Base-by-base conservation (phyloP, 495 filamentous ascomycete species). In the Penicillium ucsense region DNA sequence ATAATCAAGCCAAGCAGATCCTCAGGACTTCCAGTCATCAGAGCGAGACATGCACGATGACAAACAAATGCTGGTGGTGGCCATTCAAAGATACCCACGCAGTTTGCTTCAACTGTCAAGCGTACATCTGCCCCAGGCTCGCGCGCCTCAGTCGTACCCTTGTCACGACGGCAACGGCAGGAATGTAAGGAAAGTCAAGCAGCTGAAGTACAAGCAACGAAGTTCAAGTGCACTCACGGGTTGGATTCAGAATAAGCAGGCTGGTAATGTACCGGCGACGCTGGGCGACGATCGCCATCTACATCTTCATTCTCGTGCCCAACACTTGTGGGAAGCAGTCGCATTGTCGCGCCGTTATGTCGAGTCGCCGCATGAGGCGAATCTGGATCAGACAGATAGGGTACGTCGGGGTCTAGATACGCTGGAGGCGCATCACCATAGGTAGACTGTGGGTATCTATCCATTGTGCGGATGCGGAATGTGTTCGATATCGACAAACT, bases 271-370 rank as follows among this genome's bases (percentile, higher is more conserved):
- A 45, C 56, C 20, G 51, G 53, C 20, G 56, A 58, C 10, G 49
- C 30, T 2, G 43, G 33, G 10, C 52, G 50, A 12, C 53, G 32
- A 36, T 59, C 60, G 34, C 49, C 50, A 38, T 49, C 49, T 43
- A 56, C 8, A 20, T 68, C 61, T 5, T 41, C 45, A 45, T 66
- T 57, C 12, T 57, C 53, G 7, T 76, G 71, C 31, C 77, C 69
- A 20, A 20, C 20, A 30, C 64, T 71, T n/a, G 72, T 71, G 5
- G 78, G 78, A 46, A 85, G 57, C 55, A 85, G 61, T 10, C 81
- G 75, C 80, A 84, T 81, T 0, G 80, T 78, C 10, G 76, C 63
- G 35, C 73, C 77, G 63, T 59, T 56, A 4, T 54, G 61, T 31
- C 61, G 60, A 3, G 60, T 42, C 5, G 55, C 35, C 11, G 52